These are phyloP conservation scores for Sporothrix mexicana DNA, from an alignment of 2,329 filamentous ascomycete genomes.

Conservation along the genomic window DNA sequence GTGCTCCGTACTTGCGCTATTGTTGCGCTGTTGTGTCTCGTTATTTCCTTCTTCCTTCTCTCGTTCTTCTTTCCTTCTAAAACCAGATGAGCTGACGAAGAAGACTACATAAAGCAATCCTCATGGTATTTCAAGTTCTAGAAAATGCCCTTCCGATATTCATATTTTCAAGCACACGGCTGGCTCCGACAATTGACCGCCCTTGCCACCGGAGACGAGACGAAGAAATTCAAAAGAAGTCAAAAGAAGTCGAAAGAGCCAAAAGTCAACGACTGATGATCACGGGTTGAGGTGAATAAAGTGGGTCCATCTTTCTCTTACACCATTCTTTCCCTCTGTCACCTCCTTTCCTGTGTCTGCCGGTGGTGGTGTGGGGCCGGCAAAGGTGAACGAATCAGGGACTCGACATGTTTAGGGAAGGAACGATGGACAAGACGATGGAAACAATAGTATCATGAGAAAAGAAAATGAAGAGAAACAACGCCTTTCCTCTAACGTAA, in stretches of 20 bases:
- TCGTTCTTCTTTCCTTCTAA: too few relatives aligned
- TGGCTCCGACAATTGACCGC: neutral
- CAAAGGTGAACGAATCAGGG: neutral
- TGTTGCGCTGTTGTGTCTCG: neutral
- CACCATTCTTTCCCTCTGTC: neutral
- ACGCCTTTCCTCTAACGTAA: neutral
- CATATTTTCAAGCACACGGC: conserved; percentile 9
- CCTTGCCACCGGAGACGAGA: neutral
- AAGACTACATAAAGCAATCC: too few relatives aligned
- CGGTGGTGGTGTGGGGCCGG: conserved; percentile 27
- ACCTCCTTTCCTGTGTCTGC: conserved; percentile 12
- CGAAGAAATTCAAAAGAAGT: neutral
- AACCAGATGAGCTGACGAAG: too few relatives aligned
- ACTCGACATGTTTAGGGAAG: neutral
- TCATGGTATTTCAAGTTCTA: too few relatives aligned
- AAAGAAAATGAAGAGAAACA: neutral
- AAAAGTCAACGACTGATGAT: too few relatives aligned
- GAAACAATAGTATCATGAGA: neutral
- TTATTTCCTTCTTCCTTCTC: neutral
- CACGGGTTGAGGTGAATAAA: neutral
- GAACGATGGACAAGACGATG: neutral
- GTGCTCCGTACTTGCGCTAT: neutral
- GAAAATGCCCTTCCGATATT: neutral
- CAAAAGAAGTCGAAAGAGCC: too few relatives aligned
- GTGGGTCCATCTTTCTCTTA: neutral